phyloP scores from a whole-genome alignment of 2,329 filamentous ascomycete species.

The Ophiostoma sp. region DNA sequence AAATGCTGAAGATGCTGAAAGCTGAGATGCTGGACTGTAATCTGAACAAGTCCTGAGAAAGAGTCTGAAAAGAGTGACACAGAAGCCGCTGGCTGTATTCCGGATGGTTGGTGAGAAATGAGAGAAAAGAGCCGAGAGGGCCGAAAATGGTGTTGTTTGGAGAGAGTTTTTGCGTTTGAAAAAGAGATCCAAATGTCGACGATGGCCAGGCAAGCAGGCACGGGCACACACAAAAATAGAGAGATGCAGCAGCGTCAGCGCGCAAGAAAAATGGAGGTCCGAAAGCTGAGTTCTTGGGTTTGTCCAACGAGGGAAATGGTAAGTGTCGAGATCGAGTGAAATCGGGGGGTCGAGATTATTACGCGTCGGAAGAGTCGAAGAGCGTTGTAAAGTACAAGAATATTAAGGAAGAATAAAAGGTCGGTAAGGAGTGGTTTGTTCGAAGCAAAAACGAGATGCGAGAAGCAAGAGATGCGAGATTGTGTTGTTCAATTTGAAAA shows the following conservation, averaged over 20 bases:
- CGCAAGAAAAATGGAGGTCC: constrained; percentile 18
- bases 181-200: constrained; percentile 1
- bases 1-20: background rate
- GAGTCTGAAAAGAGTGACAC: constrained; percentile 4
- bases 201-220: constrained; percentile 13
- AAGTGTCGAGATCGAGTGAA: background rate
- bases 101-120: background rate
- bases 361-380: background rate
- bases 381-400: background rate
- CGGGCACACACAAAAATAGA: constrained; percentile 14
- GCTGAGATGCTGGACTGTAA: background rate
- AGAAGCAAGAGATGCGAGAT: background rate
- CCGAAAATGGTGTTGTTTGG: constrained; percentile 3
- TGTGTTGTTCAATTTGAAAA: background rate
- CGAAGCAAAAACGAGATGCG: background rate
- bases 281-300: background rate
- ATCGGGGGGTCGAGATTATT: background rate
- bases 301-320: constrained; percentile 5
- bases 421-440: background rate
- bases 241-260: constrained; percentile 26
- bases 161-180: background rate
- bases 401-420: constrained; percentile 9
- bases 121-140: background rate
- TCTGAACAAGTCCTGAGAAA: background rate
- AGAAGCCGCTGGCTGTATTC: constrained; percentile 16